Conservation (phyloP, 2,329 filamentous ascomycete species). For the Pyrenophora graminea region DNA sequence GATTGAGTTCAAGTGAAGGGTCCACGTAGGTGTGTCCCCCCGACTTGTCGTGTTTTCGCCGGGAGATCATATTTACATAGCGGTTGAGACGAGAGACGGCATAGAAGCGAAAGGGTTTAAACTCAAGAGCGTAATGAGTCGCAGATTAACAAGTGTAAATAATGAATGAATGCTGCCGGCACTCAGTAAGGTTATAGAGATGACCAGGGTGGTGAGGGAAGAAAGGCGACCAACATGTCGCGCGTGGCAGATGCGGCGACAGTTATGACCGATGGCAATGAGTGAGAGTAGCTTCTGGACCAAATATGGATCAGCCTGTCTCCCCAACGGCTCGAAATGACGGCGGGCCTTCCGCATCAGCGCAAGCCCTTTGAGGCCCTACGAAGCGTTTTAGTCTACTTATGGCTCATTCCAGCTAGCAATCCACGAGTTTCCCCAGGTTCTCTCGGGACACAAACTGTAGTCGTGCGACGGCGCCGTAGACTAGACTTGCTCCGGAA, state of each 20-base stretch:
- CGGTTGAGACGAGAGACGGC: constrained; percentile 13
- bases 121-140: constrained; percentile 4
- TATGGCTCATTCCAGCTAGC: constrained; percentile 14
- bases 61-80: constrained; percentile 31
- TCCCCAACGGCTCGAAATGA: background rate
- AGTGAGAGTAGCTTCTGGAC: too few relatives aligned
- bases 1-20: constrained; percentile 43
- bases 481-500: constrained; percentile 15
- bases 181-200: constrained; percentile 1
- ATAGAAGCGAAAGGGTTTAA: constrained; percentile 14
- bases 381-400: constrained; percentile 2
- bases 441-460: constrained; percentile 21
- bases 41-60: constrained; percentile 25
- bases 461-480: constrained; percentile 22
- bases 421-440: constrained; percentile 28
- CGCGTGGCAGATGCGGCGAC: constrained; percentile 5
- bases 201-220: constrained; percentile 9
- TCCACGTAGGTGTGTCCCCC: constrained; percentile 36
- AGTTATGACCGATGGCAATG: too few relatives aligned
- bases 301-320: background rate
- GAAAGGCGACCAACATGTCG: constrained; percentile 10
- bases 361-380: constrained; percentile 1
- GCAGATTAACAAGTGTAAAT: constrained; percentile 7
- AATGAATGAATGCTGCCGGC: constrained; percentile 8
- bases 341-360: constrained; percentile 7